phyloP scores from a whole-genome alignment of 257 asterid species.

The Lithospermum erythrorhizon region DNA sequence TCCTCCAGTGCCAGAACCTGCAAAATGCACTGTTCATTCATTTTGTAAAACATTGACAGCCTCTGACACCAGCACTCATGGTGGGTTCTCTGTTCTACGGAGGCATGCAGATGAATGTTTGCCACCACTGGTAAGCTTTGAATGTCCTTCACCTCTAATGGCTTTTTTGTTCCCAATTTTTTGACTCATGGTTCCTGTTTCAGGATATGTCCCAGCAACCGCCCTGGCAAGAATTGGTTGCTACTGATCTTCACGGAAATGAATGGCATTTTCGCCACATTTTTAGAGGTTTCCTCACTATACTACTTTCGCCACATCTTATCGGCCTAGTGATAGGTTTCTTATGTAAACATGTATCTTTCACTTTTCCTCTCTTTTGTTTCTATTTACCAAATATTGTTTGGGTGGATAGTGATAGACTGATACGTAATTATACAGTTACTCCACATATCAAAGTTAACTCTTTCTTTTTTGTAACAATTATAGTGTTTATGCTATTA shows the following conservation, averaged over 20 bases:
- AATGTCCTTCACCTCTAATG: background rate
- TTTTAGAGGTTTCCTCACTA: slow-evolving; percentile 40
- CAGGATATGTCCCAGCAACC: slow-evolving; percentile 77
- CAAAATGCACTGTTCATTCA: background rate
- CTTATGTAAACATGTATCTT: too few relatives aligned
- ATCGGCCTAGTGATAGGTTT: too few relatives aligned
- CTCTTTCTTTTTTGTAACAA: background rate
- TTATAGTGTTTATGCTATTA: background rate
- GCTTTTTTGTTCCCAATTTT: background rate
- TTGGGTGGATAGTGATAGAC: background rate
- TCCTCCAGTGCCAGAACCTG: slow-evolving; percentile 29
- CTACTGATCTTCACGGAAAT: slow-evolving; percentile 61
- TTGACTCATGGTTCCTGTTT: slow-evolving; percentile 5
- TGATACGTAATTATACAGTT: background rate
- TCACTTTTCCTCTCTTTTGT: too few relatives aligned
- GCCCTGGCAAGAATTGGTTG: slow-evolving; percentile 67
- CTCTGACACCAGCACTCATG: background rate
- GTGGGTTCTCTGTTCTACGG: background rate
- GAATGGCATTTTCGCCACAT: slow-evolving; percentile 79
- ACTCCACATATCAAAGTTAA: background rate
- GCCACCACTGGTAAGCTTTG: slow-evolving; percentile 5
- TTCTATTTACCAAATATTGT: too few relatives aligned
- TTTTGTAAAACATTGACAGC: background rate
- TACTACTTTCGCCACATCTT: too few relatives aligned
- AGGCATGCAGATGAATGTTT: background rate